Evolutionary conservation across 371 early-diverging fungal genomes (phyloP).

Genomic region (Umbelopsis sp.): DNA sequence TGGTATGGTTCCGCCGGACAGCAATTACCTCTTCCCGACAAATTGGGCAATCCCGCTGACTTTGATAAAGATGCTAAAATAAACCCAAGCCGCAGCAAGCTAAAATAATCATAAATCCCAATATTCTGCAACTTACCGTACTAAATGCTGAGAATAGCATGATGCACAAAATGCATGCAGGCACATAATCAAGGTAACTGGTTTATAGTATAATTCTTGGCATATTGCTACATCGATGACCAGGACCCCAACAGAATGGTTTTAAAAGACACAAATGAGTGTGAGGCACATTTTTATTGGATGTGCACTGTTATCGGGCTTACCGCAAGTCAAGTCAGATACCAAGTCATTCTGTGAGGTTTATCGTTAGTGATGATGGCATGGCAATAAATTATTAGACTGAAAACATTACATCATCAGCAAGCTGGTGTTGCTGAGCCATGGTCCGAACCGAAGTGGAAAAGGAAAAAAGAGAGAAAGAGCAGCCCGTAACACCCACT

Average conservation of each 20-base stretch:
- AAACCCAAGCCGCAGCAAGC: no score
- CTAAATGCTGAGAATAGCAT: slow-evolving; percentile 9
- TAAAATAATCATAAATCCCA: not conserved
- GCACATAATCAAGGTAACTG: slow-evolving; percentile 3
- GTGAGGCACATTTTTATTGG: not conserved
- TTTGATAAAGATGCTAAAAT: not conserved
- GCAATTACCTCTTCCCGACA: slow-evolving; percentile 6
- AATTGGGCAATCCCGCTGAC: slow-evolving; percentile 14
- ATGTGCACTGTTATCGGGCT: not conserved
- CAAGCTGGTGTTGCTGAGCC: not conserved
- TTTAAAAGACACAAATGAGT: not conserved
- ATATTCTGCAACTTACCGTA: not conserved
- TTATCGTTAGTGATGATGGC: no score
- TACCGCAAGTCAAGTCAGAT: slow-evolving; percentile 17
- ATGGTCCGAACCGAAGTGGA: not conserved
- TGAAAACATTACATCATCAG: not conserved
- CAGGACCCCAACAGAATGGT: not conserved
- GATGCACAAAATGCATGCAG: slow-evolving; percentile 13
- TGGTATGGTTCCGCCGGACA: slow-evolving; percentile 5
- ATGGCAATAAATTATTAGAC: no score
- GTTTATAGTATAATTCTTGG: slow-evolving; percentile 11
- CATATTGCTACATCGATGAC: not conserved
- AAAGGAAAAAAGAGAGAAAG: not conserved
- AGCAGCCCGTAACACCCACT: not conserved
- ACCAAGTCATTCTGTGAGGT: not conserved